phyloP scores from a whole-genome alignment of 2,329 filamentous ascomycete species.

The Diaporthe vaccinii region DNA sequence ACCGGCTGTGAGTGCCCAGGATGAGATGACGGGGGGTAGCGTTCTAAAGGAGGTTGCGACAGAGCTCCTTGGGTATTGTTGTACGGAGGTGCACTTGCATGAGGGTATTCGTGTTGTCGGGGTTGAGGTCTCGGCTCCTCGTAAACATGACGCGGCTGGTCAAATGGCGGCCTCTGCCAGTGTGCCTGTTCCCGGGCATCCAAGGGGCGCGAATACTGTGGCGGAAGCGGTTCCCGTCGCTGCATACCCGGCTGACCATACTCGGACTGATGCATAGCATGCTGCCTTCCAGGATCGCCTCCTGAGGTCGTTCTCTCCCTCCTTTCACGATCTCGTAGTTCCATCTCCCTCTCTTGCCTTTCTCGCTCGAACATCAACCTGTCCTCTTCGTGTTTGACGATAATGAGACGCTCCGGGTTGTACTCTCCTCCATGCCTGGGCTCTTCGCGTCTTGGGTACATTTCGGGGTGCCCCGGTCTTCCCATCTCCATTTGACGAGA shows the following conservation, averaged over 20 bases:
- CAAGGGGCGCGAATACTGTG: conserved; percentile 59
- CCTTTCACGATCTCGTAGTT: conserved; percentile 52
- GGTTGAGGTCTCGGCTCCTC: conserved; percentile 55
- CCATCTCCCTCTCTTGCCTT: conserved; percentile 55
- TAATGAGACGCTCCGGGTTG: conserved; percentile 63
- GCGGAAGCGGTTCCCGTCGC: conserved; percentile 48
- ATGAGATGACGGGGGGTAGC: conserved; percentile 53
- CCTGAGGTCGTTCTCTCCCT: conserved; percentile 64
- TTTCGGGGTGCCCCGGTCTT: conserved; percentile 55
- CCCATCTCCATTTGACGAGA: conserved; percentile 63
- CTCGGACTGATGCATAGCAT: conserved; percentile 59
- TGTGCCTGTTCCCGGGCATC: conserved; percentile 56
- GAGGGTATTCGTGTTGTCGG: conserved; percentile 64
- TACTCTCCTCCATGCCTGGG: conserved; percentile 61
- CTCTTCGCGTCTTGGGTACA: conserved; percentile 66
- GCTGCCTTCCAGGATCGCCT: conserved; percentile 60
- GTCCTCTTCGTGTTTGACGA: conserved; percentile 67
- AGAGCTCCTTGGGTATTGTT: conserved; percentile 53
- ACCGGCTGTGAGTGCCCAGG: conserved; percentile 51
- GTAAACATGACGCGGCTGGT: conserved; percentile 58
- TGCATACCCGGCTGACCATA: conserved; percentile 51
- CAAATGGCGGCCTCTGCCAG: conserved; percentile 57
- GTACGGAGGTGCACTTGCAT: conserved; percentile 57
- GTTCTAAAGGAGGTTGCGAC: conserved; percentile 54
- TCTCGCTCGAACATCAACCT: conserved; percentile 62